Conservation (phyloP, 495 filamentous ascomycete species). For the Terfezia claveryi region DNA sequence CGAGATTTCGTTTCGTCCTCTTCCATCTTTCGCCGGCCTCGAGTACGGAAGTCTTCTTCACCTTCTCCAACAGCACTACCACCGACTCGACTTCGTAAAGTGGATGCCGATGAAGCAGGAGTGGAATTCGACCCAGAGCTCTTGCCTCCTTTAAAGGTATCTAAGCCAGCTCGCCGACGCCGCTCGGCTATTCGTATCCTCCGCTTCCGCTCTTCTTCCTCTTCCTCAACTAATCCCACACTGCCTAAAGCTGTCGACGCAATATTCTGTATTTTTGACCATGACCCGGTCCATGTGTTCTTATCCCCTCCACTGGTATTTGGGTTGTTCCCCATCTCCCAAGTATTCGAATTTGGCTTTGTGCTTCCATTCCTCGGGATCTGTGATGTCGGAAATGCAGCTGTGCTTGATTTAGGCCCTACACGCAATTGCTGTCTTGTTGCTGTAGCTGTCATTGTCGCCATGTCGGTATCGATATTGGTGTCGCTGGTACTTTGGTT, state of each 20-base stretch:
- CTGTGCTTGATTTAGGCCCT: constrained; percentile 20
- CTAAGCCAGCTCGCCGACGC: not conserved
- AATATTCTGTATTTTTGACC: constrained; percentile 18
- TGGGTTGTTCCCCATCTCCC: too few species aligned
- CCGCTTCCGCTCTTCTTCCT: not conserved
- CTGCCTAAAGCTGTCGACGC: constrained; percentile 19
- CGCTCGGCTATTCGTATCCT: not conserved
- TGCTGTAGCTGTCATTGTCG: not conserved
- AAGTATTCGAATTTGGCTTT: too few species aligned
- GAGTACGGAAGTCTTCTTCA: constrained; percentile 9
- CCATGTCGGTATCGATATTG: constrained; percentile 8
- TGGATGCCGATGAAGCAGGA: constrained; percentile 13
- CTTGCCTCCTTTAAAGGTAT: constrained; percentile 12
- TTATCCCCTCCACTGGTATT: too few species aligned
- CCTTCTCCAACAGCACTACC: constrained; percentile 26
- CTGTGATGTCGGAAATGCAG: too few species aligned
- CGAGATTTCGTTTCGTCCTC: too few species aligned
- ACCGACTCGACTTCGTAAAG: constrained; percentile 27
- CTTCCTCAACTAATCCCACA: not conserved
- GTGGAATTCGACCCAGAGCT: constrained; percentile 7
- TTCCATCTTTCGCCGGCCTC: constrained; percentile 1
- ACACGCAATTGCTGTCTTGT: constrained; percentile 18
- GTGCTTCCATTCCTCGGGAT: too few species aligned
- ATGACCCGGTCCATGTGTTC: constrained; percentile 4
- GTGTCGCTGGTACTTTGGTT: not conserved